Base-by-base conservation (phyloP, 345 rosid genomes). In the Rhodamnia rubescens region DNA sequence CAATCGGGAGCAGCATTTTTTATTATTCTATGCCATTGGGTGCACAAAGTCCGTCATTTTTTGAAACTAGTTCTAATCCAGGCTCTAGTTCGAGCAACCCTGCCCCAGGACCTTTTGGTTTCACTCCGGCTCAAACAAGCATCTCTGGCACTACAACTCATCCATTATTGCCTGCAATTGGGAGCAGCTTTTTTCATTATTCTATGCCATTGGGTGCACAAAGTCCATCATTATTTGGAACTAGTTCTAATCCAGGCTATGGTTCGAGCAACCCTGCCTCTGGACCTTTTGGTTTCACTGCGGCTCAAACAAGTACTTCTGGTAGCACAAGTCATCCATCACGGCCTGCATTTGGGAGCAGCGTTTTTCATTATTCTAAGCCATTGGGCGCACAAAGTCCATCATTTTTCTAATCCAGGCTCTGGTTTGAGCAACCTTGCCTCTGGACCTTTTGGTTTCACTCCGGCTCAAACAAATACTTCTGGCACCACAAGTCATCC, bases 391-490 rank as follows among this genome's bases (percentile, higher is more conserved):
- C 93, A 51, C 89, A 94, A 36, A 89, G 86, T 87, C 91, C 91
- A 74, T 92, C 92, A 52, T 86, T 93, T 42, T 81, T 91, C 95
- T 61, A 83, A 93, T 61, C 91, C 97, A 75, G 88, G 95, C 44
- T 93, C 93, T 84, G 93, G 95, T 52, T 52, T 16, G 14, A 52
- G 18, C 18, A 13, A 14, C 2, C 89, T 93, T 40, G 93, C 97
- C 74, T 95, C 94, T 89, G 98, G 92, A 81, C 90, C 95, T 85
- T 93, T 94, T 89, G 96, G 95, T 54, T 91, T 98, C 82, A 86
- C 91, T 58, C 86, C 55, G 87, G 91, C 58, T 88, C 53, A 52
- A 52, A 52, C 53, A 52, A 52, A 18, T 84, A 87, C 91, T 8
- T 91, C 89, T 74, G 89, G 90, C 50, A 84, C 89, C 80, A 86